Evolutionary conservation across 2,329 filamentous ascomycete species (phyloP).

Genomic region (Orbilia brochopaga): DNA sequence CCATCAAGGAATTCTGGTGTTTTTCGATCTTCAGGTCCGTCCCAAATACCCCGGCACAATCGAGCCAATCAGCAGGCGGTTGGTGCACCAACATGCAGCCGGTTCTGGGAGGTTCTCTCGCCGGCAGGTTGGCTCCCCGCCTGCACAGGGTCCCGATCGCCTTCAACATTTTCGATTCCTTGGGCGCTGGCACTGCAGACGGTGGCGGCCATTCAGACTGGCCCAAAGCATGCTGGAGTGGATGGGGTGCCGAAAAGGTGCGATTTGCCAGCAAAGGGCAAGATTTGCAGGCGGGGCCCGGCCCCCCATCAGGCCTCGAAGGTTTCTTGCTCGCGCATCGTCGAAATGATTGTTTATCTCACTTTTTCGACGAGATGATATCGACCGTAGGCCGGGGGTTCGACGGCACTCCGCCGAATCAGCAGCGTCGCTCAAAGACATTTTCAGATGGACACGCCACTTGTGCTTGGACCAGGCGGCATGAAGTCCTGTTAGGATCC

Average conservation of each 20-base stretch:
- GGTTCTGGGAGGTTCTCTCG: constrained; percentile 27
- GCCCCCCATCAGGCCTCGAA: not conserved
- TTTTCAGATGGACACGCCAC: constrained; percentile 1
- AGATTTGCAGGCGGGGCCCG: constrained; percentile 21
- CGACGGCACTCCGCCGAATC: constrained; percentile 20
- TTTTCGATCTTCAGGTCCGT: constrained; percentile 32
- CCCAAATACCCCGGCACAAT: constrained; percentile 34
- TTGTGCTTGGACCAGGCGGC: not conserved
- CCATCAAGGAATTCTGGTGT: constrained; percentile 38
- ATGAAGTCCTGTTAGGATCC: not conserved
- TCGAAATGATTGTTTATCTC: constrained; percentile 38
- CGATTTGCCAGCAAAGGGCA: constrained; percentile 23
- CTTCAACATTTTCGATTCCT: constrained; percentile 41
- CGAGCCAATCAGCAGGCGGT: constrained; percentile 30
- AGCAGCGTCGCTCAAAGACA: constrained; percentile 3
- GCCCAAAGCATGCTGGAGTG: constrained; percentile 42
- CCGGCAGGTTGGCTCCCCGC: constrained; percentile 19
- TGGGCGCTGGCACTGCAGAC: constrained; percentile 28
- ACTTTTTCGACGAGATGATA: constrained; percentile 8
- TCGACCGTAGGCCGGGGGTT: constrained; percentile 16
- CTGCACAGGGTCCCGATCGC: constrained; percentile 44
- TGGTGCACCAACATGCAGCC: constrained; percentile 8
- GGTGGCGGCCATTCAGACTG: constrained; percentile 21
- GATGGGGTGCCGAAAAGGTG: constrained; percentile 17
- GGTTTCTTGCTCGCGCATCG: constrained; percentile 13